phyloP scores from a whole-genome alignment of 2,329 filamentous ascomycete species.

The Colletotrichum musae region DNA sequence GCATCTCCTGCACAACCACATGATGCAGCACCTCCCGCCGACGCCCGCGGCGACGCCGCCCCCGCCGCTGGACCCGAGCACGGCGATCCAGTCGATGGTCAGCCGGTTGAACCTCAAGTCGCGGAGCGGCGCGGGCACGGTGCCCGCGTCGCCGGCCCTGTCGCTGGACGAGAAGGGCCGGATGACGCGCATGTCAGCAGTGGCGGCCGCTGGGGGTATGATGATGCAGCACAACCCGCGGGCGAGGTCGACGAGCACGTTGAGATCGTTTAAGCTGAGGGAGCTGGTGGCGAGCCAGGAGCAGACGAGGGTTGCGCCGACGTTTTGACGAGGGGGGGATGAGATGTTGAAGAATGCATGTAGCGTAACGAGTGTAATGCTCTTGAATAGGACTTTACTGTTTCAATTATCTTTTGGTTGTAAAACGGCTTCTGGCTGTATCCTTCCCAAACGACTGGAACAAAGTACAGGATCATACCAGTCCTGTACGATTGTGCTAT shows the following conservation, averaged over 20 bases:
- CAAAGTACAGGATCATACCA: too few species aligned
- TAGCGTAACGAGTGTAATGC: not conserved
- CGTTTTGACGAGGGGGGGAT: slow-evolving; percentile 2
- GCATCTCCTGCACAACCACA: slow-evolving; percentile 25
- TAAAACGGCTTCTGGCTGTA: too few species aligned
- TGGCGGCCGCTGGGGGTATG: slow-evolving; percentile 20
- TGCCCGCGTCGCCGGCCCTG: slow-evolving; percentile 41
- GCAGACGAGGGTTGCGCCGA: slow-evolving; percentile 26
- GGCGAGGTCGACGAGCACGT: slow-evolving; percentile 41
- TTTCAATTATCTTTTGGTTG: slow-evolving; percentile 12
- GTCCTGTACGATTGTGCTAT: too few species aligned
- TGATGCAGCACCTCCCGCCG: slow-evolving; percentile 42
- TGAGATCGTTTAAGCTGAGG: slow-evolving; percentile 45
- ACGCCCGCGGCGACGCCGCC: slow-evolving; percentile 44
- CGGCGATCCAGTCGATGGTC: slow-evolving; percentile 51
- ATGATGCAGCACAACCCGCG: slow-evolving; percentile 17
- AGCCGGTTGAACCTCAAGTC: slow-evolving; percentile 52
- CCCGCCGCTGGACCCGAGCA: slow-evolving; percentile 45
- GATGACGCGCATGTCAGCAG: slow-evolving; percentile 7
- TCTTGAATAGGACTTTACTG: slow-evolving; percentile 10
- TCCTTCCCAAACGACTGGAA: too few species aligned
- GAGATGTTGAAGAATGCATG: not conserved
- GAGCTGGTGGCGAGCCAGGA: slow-evolving; percentile 39
- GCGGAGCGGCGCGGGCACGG: slow-evolving; percentile 41
- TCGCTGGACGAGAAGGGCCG: slow-evolving; percentile 40